These are phyloP conservation scores for Aspergillus latus DNA, from an alignment of 2,329 filamentous ascomycete species.

Conservation along the genomic window DNA sequence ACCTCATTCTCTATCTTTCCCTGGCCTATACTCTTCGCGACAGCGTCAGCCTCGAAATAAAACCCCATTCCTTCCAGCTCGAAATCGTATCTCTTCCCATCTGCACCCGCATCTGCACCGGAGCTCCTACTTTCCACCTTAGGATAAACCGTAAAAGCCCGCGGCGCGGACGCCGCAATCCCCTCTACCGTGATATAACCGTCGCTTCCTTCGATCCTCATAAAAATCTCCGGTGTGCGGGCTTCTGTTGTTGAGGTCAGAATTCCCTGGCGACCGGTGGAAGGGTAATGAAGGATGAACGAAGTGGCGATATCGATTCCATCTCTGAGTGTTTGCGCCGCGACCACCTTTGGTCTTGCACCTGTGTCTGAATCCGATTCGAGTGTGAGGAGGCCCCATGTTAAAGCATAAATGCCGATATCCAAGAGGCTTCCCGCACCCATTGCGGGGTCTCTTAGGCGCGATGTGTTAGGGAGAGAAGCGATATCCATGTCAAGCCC, in stretches of 20 bases:
- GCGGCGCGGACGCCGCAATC: neutral
- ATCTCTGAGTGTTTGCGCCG: neutral
- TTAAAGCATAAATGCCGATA: slow-evolving; percentile 13
- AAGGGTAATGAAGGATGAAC: neutral
- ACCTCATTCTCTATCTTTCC: neutral
- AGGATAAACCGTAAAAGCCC: neutral
- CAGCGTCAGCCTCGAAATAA: slow-evolving; percentile 9
- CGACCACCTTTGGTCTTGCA: neutral
- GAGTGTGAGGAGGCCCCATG: neutral
- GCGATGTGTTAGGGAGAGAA: slow-evolving; percentile 25
- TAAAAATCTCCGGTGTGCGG: neutral
- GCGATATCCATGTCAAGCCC: slow-evolving; percentile 10
- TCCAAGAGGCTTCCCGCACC: slow-evolving; percentile 77
- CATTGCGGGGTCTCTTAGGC: slow-evolving; percentile 73
- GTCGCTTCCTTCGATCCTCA: neutral
- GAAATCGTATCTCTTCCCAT: slow-evolving; percentile 1
- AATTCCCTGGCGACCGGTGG: neutral
- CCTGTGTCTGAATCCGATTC: neutral
- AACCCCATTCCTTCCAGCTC: slow-evolving; percentile 2
- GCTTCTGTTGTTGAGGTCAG: neutral
- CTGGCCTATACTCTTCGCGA: neutral
- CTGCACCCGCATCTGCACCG: neutral
- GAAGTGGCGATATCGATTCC: neutral
- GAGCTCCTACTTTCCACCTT: neutral
- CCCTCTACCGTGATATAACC: slow-evolving; percentile 4